Evolutionary conservation across 331 rosid species (phyloP).

Genomic region (Cydonia oblonga): DNA sequence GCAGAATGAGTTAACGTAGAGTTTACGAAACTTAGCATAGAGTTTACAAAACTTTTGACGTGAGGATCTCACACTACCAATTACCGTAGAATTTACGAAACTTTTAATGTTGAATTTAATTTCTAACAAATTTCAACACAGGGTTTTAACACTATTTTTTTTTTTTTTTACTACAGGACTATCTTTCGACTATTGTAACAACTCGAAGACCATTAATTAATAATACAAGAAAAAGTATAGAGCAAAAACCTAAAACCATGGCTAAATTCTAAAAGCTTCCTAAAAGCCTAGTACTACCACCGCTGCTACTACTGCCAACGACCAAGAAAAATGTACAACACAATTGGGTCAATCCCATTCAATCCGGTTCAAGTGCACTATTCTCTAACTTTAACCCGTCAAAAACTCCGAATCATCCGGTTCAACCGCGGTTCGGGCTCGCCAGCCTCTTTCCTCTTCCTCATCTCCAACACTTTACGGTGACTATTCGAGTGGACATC

Average conservation of each 20-base stretch:
- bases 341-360: neutral
- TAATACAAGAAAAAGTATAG: neutral
- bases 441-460: slow-evolving; percentile 43
- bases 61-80: no score
- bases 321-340: no score
- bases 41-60: no score
- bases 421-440: slow-evolving; percentile 30
- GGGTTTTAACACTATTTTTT: no score
- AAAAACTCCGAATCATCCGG: slow-evolving; percentile 38
- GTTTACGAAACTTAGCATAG: no score
- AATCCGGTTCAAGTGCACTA: neutral
- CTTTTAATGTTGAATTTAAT: no score
- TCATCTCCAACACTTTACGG: slow-evolving; percentile 81
- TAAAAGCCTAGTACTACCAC: neutral
- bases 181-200: neutral
- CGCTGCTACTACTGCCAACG: neutral
- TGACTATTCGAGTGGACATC: slow-evolving; percentile 80
- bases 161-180: no score
- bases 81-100: no score
- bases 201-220: neutral
- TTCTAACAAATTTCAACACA: no score
- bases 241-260: neutral
- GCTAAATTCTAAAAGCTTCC: neutral
- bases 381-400: neutral
- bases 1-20: no score